Evolutionary conservation across 1,139 yeast genomes (phyloP).

Genomic region (Tardiomyces depauwii): DNA sequence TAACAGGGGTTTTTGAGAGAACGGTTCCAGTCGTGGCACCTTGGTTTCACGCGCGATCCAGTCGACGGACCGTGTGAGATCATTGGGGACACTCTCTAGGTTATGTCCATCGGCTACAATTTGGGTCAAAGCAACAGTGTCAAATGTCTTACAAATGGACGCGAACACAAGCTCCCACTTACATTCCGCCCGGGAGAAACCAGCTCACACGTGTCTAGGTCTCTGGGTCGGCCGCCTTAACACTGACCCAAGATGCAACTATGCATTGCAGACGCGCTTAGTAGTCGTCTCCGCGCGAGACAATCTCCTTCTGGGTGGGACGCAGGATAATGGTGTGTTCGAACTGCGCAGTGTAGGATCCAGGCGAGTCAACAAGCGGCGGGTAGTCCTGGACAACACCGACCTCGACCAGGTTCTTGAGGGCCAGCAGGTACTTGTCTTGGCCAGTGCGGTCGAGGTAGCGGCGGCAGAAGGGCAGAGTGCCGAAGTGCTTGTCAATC

Average conservation of each 20-base stretch:
- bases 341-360: slow-evolving; percentile 89
- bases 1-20: background rate
- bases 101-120: no score
- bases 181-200: no score
- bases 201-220: no score
- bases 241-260: no score
- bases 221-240: no score
- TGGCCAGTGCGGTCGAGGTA: slow-evolving; percentile 88
- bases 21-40: background rate
- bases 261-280: slow-evolving; percentile 27
- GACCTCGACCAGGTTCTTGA: slow-evolving; percentile 72
- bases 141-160: no score
- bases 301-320: slow-evolving; percentile 88
- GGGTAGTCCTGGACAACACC: slow-evolving; percentile 91
- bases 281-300: slow-evolving; percentile 90
- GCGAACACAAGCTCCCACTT: no score
- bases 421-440: slow-evolving; percentile 82
- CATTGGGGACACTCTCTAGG: no score
- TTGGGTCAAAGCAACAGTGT: no score
- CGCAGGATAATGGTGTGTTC: slow-evolving; percentile 90
- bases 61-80: background rate
- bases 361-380: slow-evolving; percentile 80
- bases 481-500: slow-evolving; percentile 77
- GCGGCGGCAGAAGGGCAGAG: slow-evolving; percentile 93
- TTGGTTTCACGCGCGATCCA: background rate